Conservation (phyloP, 2,329 filamentous ascomycete genomes). For the Colletotrichum cuscutae region DNA sequence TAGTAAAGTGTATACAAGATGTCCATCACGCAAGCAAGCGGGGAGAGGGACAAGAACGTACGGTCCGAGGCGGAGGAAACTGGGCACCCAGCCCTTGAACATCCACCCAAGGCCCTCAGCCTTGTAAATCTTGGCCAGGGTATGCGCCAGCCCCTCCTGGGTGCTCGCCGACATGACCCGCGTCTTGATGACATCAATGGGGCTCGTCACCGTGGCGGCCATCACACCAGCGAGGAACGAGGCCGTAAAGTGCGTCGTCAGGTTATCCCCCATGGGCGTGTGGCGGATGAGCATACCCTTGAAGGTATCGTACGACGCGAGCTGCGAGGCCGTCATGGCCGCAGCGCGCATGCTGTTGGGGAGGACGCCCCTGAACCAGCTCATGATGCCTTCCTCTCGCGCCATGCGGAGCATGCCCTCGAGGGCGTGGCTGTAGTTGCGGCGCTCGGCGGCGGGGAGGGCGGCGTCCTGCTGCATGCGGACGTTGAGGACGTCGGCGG, state of each 20-base stretch:
- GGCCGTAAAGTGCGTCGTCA: conserved; percentile 82
- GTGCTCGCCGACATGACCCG: conserved; percentile 79
- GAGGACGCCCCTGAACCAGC: conserved; percentile 86
- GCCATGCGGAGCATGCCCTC: conserved; percentile 89
- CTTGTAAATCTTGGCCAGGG: conserved; percentile 75
- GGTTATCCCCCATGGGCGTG: conserved; percentile 74
- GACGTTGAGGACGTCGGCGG: conserved; percentile 95
- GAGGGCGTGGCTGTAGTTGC: conserved; percentile 90
- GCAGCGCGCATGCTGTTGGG: conserved; percentile 84
- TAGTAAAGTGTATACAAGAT: not conserved
- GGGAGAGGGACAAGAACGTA: conserved; percentile 49
- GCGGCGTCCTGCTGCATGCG: conserved; percentile 96
- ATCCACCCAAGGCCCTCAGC: conserved; percentile 83
- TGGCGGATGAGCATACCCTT: conserved; percentile 75
- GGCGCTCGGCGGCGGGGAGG: conserved; percentile 75
- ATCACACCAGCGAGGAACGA: conserved; percentile 83
- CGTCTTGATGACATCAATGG: conserved; percentile 91
- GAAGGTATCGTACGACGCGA: conserved; percentile 87
- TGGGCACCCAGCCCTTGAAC: conserved; percentile 92
- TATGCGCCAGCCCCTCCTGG: conserved; percentile 62
- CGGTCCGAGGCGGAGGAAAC: conserved; percentile 73
- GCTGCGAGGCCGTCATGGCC: conserved; percentile 88
- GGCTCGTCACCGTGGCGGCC: conserved; percentile 85
- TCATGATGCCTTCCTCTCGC: conserved; percentile 80
- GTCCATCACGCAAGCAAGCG: not conserved